Evolutionary conservation across 1,284 basidiomycete genomes (phyloP), one percentile per base, ranked within the genome.

Genomic region (Ustilago trichophora): DNA sequence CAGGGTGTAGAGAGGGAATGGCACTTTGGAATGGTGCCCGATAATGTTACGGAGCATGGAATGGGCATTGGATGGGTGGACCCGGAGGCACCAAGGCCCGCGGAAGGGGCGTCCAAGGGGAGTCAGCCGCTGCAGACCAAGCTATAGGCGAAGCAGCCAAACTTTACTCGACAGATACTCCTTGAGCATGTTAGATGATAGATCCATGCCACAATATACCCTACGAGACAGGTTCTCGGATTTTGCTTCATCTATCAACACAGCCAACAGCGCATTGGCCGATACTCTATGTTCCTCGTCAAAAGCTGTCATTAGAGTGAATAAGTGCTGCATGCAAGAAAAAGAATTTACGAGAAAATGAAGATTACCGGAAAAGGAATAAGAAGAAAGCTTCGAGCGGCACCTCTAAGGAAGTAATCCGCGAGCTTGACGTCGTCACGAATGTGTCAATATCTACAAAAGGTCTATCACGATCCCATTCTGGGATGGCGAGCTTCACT

Each of bases 1-100:
- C 84, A 87, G 2, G 89, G 89, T 3, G 76, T 86, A 1, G 84
- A 86, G 52, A 85, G 90, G 59, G 89, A 90, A 40, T 93, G 91
- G 91, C 90, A 91, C 11, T 77, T 78, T 48, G 59, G 40, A 1
- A 57, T 59, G 49, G 50, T 63, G 21, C 68, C 68, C 15, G 49
- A 60, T 33, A 79, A 79, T 40, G 72, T 67, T 12, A 73, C 48
- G 1, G 76, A 78, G 42, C 49, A 64, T 19, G 76, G 76, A 2
- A 75, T 78, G 74, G 72, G 74, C 0, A 7, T 40, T 0, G 72
- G 52, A 4, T 78, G 76, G 76, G 21, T 21, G 8, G 76, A 78
- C 35, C 44, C 46, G 4, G 55, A 76, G 25, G 53, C 52, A 3
- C 57, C 64, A 3, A 25, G 5, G 13, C 6, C 4, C 7, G 15